Evolutionary conservation across 2,329 filamentous ascomycete species (phyloP).

Genomic region (Aspergillus thermomutatus): DNA sequence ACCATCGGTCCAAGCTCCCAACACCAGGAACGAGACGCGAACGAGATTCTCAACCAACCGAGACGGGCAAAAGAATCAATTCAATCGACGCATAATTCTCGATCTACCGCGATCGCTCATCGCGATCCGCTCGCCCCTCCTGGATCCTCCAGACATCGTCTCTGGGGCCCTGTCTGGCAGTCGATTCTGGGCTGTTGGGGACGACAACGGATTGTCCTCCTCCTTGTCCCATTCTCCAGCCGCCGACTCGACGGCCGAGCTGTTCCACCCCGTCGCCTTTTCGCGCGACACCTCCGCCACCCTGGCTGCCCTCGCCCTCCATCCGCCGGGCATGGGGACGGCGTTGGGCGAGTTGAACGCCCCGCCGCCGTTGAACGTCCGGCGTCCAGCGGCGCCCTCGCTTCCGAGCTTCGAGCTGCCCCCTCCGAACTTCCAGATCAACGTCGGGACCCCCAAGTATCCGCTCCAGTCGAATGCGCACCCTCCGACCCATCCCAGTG

Average conservation of each 20-base stretch:
- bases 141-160: slow-evolving; percentile 46
- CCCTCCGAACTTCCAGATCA: slow-evolving; percentile 51
- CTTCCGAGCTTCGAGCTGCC: slow-evolving; percentile 69
- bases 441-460: slow-evolving; percentile 50
- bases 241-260: slow-evolving; percentile 31
- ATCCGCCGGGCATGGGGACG: slow-evolving; percentile 60
- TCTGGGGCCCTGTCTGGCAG: slow-evolving; percentile 46
- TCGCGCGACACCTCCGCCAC: slow-evolving; percentile 48
- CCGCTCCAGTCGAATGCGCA: slow-evolving; percentile 38
- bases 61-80: not conserved
- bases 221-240: slow-evolving; percentile 40
- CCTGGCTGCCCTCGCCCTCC: slow-evolving; percentile 62
- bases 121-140: slow-evolving; percentile 43
- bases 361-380: slow-evolving; percentile 65
- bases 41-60: not conserved
- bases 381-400: slow-evolving; percentile 65
- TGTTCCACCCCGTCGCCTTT: slow-evolving; percentile 40
- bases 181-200: slow-evolving; percentile 46
- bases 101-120: slow-evolving; percentile 25
- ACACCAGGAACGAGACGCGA: not conserved
- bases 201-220: slow-evolving; percentile 36
- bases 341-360: slow-evolving; percentile 59
- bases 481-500: slow-evolving; percentile 51
- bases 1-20: not conserved
- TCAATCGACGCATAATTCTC: too few species aligned